Conservation (phyloP, 306 rosid species). For the Pterocarpus macrocarpus region DNA sequence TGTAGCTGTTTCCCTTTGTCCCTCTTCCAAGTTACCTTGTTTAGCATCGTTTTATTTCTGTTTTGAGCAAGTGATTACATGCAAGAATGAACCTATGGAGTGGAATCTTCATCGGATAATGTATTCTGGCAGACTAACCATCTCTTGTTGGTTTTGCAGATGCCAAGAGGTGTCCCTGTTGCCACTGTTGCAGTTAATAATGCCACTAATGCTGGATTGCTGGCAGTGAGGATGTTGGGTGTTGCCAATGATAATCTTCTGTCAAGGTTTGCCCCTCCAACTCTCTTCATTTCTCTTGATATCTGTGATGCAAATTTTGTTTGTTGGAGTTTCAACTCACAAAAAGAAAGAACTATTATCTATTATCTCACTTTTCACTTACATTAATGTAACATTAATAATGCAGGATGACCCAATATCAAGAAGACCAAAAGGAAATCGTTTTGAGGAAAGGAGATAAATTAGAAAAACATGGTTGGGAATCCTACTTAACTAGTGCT, state of each 20-base stretch:
- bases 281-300: slow-evolving; percentile 12
- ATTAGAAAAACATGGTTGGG: slow-evolving; percentile 74
- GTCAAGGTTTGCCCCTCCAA: slow-evolving; percentile 61
- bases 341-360: neutral
- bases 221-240: slow-evolving; percentile 72
- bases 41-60: slow-evolving; percentile 9
- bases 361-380: slow-evolving; percentile 1
- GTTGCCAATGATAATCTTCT: slow-evolving; percentile 52
- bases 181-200: slow-evolving; percentile 89
- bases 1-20: neutral
- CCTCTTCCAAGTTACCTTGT: neutral
- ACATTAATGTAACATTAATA: slow-evolving; percentile 21
- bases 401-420: slow-evolving; percentile 83
- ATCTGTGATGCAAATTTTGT: neutral
- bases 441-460: slow-evolving; percentile 78
- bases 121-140: neutral
- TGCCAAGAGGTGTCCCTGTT: slow-evolving; percentile 92
- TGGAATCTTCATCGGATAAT: slow-evolving; percentile 8
- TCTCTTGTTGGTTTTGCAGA: slow-evolving; percentile 57
- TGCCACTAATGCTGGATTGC: slow-evolving; percentile 83
- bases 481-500: slow-evolving; percentile 54
- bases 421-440: slow-evolving; percentile 66
- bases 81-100: neutral
- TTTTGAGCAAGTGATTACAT: slow-evolving; percentile 19
- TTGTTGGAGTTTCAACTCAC: neutral